Evolutionary conservation across 495 filamentous ascomycete genomes (phyloP).

Genomic region (Tetracladium setigerum): DNA sequence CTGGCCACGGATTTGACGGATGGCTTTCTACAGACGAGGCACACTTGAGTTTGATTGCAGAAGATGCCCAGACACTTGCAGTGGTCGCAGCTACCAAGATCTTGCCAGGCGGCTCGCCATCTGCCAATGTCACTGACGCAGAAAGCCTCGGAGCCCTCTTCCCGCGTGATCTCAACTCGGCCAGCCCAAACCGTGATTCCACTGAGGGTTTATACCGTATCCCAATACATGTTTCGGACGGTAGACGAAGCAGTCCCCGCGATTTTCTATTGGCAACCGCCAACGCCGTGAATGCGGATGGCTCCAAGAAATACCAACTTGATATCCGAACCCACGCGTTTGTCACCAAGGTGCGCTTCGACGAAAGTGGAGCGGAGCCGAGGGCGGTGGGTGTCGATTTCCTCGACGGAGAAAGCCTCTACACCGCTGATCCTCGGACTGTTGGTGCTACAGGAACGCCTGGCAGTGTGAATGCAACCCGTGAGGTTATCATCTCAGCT

Average conservation of each 20-base stretch:
- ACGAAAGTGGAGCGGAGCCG: constrained; percentile 30
- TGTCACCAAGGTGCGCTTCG: constrained; percentile 53
- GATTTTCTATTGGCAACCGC: constrained; percentile 46
- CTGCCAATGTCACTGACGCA: not conserved
- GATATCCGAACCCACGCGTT: constrained; percentile 52
- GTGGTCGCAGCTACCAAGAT: constrained; percentile 23
- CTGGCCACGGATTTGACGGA: constrained; percentile 43
- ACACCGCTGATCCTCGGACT: constrained; percentile 46
- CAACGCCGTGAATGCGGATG: constrained; percentile 41
- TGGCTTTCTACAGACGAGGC: constrained; percentile 37
- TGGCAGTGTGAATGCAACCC: constrained; percentile 38
- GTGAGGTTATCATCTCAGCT: constrained; percentile 57
- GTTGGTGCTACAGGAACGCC: constrained; percentile 27
- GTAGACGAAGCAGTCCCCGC: constrained; percentile 40
- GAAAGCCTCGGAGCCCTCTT: not conserved
- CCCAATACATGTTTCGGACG: constrained; percentile 39
- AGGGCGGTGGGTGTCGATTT: constrained; percentile 56
- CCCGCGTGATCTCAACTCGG: constrained; percentile 44
- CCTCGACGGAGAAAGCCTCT: constrained; percentile 50
- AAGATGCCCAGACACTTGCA: constrained; percentile 32
- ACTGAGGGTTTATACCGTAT: constrained; percentile 39
- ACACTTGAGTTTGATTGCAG: constrained; percentile 35
- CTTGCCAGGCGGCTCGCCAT: not conserved
- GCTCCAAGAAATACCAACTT: constrained; percentile 47
- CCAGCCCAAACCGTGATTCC: constrained; percentile 22